Evolutionary conservation across 208 protist species (phyloP), one percentile per base, ranked within the genome.

Genomic region (Herpetomonas tarakana): DNA sequence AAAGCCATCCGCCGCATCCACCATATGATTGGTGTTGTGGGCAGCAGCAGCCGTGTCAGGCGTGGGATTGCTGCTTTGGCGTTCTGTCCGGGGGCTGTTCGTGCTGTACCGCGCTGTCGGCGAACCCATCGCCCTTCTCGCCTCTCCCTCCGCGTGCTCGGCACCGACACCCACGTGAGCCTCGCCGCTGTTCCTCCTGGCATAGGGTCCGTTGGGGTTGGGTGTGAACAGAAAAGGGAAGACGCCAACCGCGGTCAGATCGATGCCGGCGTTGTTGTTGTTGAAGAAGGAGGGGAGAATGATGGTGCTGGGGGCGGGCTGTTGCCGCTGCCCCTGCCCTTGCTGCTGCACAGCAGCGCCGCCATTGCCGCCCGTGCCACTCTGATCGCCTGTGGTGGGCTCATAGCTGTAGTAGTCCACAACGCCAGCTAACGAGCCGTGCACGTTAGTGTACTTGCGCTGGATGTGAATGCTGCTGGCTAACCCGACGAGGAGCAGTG

Each of bases 391-490:
- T 6, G 59, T 58, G 4, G 41, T 44, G 21, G 72, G 59, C 24
- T 70, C 49, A 60, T 82, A 82, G 12, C 70, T 55, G 29, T 65
- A 61, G 68, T 78, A 82, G 3, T n/a, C 62, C 54, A 77, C 22
- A 24, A 74, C 63, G 31, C 58, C 68, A 21, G 55, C 12, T 45
- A 82, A 65, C 14, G 66, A 65, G 25, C 70, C 70, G 45, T 82
- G 76, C 29, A 82, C 76, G 57, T 82, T 82, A 19, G 71, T 62
- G 28, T 57, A 65, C 53, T 74, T 77, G 12, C 71, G 65, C 29
- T 56, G 45, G 2, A 72, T 27, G 19, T 71, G 56, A 12, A 46
- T 30, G 53, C 60, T 80, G 21, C 45, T 38, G 18, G 67, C 46
- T 4, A 60, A 38, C 16, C 57, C 62, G 14, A 74, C 47, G 28